Percentiles rank a stretch among this genome's conserved stretches.
Evolutionary conservation across 768 basidiomycete genomes (phyloP).

Genomic region (Kwoniella mangroviensis): DNA sequence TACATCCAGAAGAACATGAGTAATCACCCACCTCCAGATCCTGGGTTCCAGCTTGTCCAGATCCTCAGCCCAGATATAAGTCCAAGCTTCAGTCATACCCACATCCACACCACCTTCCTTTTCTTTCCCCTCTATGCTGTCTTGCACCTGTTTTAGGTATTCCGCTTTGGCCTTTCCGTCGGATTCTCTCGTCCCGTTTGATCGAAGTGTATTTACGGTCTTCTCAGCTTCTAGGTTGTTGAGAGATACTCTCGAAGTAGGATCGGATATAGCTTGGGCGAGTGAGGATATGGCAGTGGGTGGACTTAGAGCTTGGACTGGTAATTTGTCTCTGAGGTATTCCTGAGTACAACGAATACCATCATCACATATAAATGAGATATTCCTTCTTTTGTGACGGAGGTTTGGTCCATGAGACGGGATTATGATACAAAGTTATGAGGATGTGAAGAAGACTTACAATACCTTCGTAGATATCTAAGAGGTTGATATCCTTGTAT

Average conservation of each 20-base stretch:
- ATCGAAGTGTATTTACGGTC: constrained; percentile 3
- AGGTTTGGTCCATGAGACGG: background rate
- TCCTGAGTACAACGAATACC: constrained; percentile 62
- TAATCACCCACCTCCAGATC: constrained; percentile 66
- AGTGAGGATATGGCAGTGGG: constrained; percentile 14
- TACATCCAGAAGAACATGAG: background rate
- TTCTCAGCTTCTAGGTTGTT: constrained; percentile 58
- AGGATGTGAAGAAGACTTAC: constrained; percentile 53
- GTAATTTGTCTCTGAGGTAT: constrained; percentile 67
- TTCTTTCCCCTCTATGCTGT: background rate
- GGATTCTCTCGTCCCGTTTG: background rate
- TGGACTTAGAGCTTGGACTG: constrained; percentile 65
- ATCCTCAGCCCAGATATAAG: constrained; percentile 70
- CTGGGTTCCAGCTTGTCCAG: constrained; percentile 63
- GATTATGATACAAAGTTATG: constrained; percentile 45
- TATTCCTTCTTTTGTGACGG: background rate
- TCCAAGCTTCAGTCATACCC: constrained; percentile 62
- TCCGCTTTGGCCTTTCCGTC: constrained; percentile 1
- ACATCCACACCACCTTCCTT: constrained; percentile 26
- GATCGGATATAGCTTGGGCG: constrained; percentile 27
- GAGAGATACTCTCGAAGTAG: constrained; percentile 50
- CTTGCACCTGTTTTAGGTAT: background rate
- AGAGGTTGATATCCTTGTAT: constrained; percentile 65
- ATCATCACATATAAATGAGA: background rate
- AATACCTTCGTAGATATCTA: constrained; percentile 83